Evolutionary conservation across 805 yeast species (phyloP).

Genomic region (Priceomyces melissophilus): DNA sequence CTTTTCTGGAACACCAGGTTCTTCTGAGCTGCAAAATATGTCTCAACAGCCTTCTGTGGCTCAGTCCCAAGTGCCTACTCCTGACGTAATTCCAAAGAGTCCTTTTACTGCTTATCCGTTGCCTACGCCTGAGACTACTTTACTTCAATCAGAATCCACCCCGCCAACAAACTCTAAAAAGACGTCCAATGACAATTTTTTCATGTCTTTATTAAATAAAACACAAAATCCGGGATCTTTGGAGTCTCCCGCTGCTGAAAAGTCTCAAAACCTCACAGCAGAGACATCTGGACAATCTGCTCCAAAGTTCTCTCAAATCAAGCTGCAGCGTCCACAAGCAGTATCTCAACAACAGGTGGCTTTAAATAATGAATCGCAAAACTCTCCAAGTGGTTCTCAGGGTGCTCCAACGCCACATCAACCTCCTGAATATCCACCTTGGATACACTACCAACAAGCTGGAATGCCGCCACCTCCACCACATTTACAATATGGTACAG

Average conservation of each 20-base stretch:
- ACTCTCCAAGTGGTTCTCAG: constrained; percentile 16
- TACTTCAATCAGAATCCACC: neutral
- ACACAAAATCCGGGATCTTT: constrained; percentile 9
- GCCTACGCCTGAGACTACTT: constrained; percentile 5
- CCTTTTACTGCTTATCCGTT: constrained; percentile 4
- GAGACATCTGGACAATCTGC: neutral
- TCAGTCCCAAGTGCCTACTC: neutral
- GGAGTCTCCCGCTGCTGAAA: neutral
- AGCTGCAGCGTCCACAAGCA: constrained; percentile 3
- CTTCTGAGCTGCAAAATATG: neutral
- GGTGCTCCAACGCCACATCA: constrained; percentile 23
- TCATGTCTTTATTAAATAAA: constrained; percentile 45
- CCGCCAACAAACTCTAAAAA: neutral
- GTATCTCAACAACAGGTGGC: constrained; percentile 3
- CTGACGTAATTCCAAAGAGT: neutral
- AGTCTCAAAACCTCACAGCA: neutral
- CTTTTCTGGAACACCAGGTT: constrained; percentile 4
- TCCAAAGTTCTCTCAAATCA: neutral
- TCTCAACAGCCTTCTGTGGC: neutral
- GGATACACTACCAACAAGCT: constrained; percentile 19
- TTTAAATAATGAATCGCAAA: neutral
- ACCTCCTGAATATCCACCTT: constrained; percentile 21
- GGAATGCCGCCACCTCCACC: constrained; percentile 13
- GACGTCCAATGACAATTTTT: constrained; percentile 39
- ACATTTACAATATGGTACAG: constrained; percentile 10